Conservation (phyloP, 768 basidiomycete species). For the Russula vinacea region DNA sequence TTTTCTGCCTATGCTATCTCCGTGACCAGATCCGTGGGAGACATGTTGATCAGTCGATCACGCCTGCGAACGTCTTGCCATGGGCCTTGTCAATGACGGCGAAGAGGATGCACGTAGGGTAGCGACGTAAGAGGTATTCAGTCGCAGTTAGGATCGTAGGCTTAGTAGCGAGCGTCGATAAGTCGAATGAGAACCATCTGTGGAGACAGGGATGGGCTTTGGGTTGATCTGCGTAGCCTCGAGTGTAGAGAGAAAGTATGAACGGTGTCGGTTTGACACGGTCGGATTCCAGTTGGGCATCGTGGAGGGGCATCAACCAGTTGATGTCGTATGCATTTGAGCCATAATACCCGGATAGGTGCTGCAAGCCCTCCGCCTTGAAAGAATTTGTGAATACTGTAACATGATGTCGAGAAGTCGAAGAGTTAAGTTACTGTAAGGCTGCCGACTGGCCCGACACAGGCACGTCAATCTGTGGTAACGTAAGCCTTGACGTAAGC, state of each 20-base stretch:
- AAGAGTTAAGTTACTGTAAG: no score
- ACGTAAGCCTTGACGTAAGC: no score
- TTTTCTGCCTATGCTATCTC: conserved; percentile 26
- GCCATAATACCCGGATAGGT: conserved; percentile 30
- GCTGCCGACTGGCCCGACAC: no score
- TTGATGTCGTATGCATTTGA: conserved; percentile 42
- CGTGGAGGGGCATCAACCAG: conserved; percentile 39
- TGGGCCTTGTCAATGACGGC: conserved; percentile 43
- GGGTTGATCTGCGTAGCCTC: conserved; percentile 34
- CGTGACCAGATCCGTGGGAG: conserved; percentile 10
- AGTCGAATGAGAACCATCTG: conserved; percentile 38
- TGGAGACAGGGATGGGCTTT: conserved; percentile 34
- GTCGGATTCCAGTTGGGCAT: conserved; percentile 36
- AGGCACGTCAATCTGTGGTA: no score
- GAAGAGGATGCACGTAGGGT: conserved; percentile 35
- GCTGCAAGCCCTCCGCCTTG: neutral
- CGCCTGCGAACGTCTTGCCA: conserved; percentile 39
- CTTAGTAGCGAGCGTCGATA: conserved; percentile 26
- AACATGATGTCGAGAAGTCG: conserved; percentile 19
- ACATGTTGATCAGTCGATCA: conserved; percentile 37
- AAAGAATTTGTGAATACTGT: conserved; percentile 25
- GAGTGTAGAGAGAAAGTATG: conserved; percentile 39
- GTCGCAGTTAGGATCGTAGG: conserved; percentile 32
- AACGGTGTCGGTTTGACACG: conserved; percentile 43
- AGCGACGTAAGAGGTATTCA: conserved; percentile 29